Percentiles rank a stretch among this genome's conserved stretches.
Conservation (phyloP, 768 basidiomycete species). For the Postia placenta region DNA sequence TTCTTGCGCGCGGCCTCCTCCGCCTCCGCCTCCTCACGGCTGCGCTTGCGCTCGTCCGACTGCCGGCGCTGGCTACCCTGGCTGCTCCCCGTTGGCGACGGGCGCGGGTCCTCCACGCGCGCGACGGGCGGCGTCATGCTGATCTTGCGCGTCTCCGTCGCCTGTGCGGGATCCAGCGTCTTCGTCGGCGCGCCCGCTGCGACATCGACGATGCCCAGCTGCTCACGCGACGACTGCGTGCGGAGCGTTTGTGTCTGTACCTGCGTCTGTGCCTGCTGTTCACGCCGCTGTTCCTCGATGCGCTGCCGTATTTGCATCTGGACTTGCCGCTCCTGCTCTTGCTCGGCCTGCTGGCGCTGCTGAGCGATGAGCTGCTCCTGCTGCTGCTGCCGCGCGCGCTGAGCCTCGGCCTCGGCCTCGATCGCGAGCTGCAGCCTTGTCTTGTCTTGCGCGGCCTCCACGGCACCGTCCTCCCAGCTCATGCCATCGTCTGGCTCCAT, state of each 20-base stretch:
- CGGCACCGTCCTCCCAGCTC: conserved; percentile 76
- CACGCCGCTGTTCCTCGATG: conserved; percentile 23
- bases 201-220: conserved; percentile 22
- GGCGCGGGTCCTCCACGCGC: conserved; percentile 39
- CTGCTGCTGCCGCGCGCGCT: conserved; percentile 7
- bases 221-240: conserved; percentile 43
- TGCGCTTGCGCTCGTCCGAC: conserved; percentile 49
- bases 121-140: conserved; percentile 76
- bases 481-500: conserved; percentile 82
- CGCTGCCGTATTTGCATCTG: too few relatives aligned
- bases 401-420: conserved; percentile 3
- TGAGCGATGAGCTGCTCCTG: conserved; percentile 4
- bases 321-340: conserved; percentile 3
- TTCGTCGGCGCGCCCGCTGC: conserved; percentile 22
- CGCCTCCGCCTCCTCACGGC: conserved; percentile 39
- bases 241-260: conserved; percentile 29
- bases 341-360: conserved; percentile 13
- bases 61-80: conserved; percentile 19
- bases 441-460: conserved; percentile 35
- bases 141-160: conserved; percentile 68
- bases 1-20: conserved; percentile 42
- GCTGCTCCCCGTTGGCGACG: conserved; percentile 13
- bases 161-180: conserved; percentile 60
- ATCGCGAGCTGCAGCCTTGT: conserved; percentile 2
- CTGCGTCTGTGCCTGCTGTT: conserved; percentile 11